phyloP scores from a whole-genome alignment of 768 basidiomycete genomes.

The Psilocybe cubensis region DNA sequence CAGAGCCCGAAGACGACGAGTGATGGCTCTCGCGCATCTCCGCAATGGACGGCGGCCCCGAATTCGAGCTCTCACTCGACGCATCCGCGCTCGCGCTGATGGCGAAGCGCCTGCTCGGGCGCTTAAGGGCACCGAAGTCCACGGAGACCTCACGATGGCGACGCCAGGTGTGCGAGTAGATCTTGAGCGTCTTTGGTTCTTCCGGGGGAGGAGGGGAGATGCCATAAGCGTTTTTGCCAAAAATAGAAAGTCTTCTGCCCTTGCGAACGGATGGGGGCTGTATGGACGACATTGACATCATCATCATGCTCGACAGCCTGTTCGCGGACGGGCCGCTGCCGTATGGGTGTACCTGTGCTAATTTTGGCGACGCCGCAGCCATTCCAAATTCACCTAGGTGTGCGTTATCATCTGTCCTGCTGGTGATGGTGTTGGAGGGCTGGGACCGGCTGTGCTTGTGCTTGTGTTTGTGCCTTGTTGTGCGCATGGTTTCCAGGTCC shows the following conservation, averaged over 20 bases:
- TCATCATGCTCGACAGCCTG: constrained; percentile 25
- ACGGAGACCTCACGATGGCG: background rate
- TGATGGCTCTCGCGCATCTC: background rate
- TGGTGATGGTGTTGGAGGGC: constrained; percentile 1
- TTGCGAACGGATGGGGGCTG: constrained; percentile 18
- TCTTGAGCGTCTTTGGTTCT: constrained; percentile 33
- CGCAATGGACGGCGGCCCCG: constrained; percentile 14
- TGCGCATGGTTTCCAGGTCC: background rate
- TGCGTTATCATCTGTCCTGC: background rate
- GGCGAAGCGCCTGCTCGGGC: constrained; percentile 42
- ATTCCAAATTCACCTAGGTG: background rate
- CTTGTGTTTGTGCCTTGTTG: constrained; percentile 1
- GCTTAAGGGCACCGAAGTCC: constrained; percentile 18
- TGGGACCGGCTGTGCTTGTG: constrained; percentile 21
- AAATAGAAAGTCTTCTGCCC: constrained; percentile 29
- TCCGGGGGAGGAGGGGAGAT: constrained; percentile 31
- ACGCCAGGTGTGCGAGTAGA: constrained; percentile 32
- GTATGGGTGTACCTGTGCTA: constrained; percentile 19
- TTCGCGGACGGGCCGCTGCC: constrained; percentile 23
- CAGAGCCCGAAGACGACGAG: background rate
- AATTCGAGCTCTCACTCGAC: constrained; percentile 52
- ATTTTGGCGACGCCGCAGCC: constrained; percentile 3
- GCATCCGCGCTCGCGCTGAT: constrained; percentile 24
- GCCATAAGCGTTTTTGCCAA: constrained; percentile 19
- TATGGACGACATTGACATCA: constrained; percentile 7